Evolutionary conservation across 805 yeast species (phyloP).

Genomic region (Tetrapisispora arboricola): DNA sequence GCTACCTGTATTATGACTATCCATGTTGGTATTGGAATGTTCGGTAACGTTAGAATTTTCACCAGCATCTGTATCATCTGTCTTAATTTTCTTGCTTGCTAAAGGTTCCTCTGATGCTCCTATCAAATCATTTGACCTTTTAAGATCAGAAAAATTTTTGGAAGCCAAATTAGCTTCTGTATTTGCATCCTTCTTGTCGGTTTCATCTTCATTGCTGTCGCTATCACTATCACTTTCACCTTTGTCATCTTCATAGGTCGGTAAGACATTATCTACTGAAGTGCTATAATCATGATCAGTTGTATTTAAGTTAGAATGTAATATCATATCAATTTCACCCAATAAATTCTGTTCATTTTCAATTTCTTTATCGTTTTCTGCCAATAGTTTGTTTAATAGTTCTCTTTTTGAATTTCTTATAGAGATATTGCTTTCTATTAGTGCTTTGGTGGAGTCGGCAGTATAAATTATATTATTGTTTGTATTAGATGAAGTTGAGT

Average conservation of each 20-base stretch:
- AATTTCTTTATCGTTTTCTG: slow-evolving; percentile 19
- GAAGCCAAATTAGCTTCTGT: background rate
- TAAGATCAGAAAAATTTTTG: background rate
- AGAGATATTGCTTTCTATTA: slow-evolving; percentile 22
- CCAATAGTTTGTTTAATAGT: slow-evolving; percentile 18
- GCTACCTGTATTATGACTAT: too few species aligned
- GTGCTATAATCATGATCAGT: background rate
- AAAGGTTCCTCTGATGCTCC: background rate
- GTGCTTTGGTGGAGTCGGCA: slow-evolving; percentile 22
- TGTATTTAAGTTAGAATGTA: slow-evolving; percentile 19
- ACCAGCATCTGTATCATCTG: background rate
- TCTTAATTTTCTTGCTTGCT: background rate
- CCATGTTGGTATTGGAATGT: too few species aligned
- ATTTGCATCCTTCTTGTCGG: background rate
- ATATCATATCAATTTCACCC: slow-evolving; percentile 19
- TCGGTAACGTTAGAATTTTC: background rate
- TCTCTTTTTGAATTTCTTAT: slow-evolving; percentile 19
- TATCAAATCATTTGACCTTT: background rate
- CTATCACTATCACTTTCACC: slow-evolving; percentile 15
- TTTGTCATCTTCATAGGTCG: slow-evolving; percentile 22
- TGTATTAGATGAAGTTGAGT: slow-evolving; percentile 21
- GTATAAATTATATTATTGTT: slow-evolving; percentile 25
- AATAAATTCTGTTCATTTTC: slow-evolving; percentile 22
- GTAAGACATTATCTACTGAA: slow-evolving; percentile 14
- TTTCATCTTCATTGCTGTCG: slow-evolving; percentile 9